Base-by-base conservation (phyloP, 192 early-diverging fungal species). In the Coemansia sp. region DNA sequence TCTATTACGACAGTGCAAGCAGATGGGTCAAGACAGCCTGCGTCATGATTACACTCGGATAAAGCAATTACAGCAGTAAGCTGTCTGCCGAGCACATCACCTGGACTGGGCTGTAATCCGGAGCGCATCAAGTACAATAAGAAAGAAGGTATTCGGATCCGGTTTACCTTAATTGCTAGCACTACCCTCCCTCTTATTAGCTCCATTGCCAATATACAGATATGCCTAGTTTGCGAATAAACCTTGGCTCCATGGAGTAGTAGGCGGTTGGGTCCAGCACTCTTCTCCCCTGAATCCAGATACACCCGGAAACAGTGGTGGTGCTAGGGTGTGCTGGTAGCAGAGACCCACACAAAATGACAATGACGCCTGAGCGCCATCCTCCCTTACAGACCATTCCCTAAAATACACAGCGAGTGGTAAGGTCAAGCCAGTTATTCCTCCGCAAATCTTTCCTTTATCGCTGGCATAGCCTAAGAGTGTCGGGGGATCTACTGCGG, bases 221-320 rank as follows among this genome's bases (percentile, higher is more conserved):
- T 15, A 55, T 31, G 27, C 3, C 22, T 8, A 31, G 54, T 27
- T 10, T 55, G 54, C 20, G 6, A n/a, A 51, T 22, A 22, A 20
- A 0, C 44, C 18, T 51, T 31, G 27, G 27, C 27, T 55, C 27
- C 13, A 31, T 31, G 27, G 27, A 55, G 54, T 55, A 55, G 54
- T 55, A 55, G 54, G 15, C 54, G 54, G 54, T 55, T 55, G 54
- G 54, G 54, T 55, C 27, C 54, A 55, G 10, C 54, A 15, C 54
- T 16, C 47, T 18, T 18, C 5, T 24, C 51, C 54, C 54, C 27
- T 31, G 54, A 31, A 55, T 55, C 54, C 29, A 29, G 54, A 12
- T 55, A 31, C 27, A 55, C 54, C 15, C 27, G 15, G 54, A 55
- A 31, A 27, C 11, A 8, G 16, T 31, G 27, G 22, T 31, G 27